phyloP scores from a whole-genome alignment of 306 rosid species.

The Prosopis cineraria region DNA sequence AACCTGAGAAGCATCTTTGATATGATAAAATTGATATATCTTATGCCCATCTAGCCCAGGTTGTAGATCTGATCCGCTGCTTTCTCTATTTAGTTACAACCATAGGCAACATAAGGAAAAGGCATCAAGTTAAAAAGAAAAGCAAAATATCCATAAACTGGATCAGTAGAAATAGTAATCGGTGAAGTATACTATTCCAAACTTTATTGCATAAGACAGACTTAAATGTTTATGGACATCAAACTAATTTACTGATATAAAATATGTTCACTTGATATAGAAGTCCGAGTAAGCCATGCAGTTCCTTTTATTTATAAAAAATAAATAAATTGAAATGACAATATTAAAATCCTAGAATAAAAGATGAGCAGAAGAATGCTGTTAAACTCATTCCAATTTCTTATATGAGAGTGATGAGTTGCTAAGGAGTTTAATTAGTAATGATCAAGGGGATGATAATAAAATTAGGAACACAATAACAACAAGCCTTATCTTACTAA shows the following conservation, averaged over 20 bases:
- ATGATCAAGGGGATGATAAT: too few species aligned
- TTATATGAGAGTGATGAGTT: too few species aligned
- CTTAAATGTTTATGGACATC: neutral
- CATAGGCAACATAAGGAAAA: constrained; percentile 27
- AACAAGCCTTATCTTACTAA: too few species aligned
- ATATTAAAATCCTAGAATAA: too few species aligned
- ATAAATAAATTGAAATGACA: neutral
- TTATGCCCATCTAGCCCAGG: constrained; percentile 48
- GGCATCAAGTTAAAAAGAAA: constrained; percentile 25
- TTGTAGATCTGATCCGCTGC: constrained; percentile 47
- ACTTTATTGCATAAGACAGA: neutral
- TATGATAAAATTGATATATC: constrained; percentile 67
- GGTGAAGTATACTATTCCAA: neutral
- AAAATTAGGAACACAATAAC: too few species aligned
- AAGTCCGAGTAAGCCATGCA: neutral
- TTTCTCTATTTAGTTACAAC: constrained; percentile 47
- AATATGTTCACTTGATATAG: neutral
- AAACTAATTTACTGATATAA: neutral
- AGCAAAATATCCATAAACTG: neutral
- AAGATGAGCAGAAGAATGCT: too few species aligned
- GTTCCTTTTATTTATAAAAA: neutral
- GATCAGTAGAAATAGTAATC: neutral
- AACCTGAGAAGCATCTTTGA: constrained; percentile 61
- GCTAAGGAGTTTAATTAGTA: too few species aligned
- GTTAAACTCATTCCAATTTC: too few species aligned